Evolutionary conservation across 2,329 filamentous ascomycete genomes (phyloP), one percentile per base, ranked within the genome.

Genomic region (Nemania abortiva): DNA sequence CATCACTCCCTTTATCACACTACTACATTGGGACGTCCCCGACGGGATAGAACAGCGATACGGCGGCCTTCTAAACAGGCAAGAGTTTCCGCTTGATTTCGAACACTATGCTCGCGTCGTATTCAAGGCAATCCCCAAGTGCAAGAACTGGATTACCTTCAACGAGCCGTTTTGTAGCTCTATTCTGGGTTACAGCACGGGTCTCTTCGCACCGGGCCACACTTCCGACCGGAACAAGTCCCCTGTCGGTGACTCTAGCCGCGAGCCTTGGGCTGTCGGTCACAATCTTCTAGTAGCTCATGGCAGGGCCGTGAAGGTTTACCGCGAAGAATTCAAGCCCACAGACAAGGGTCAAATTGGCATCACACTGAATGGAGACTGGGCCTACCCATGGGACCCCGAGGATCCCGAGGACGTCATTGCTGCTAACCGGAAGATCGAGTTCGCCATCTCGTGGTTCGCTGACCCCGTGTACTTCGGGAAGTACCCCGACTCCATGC

Each of bases 21-120:
- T 97, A 18, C 93, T 92, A 81, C 94, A 97, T 82, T 97, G 94
- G 93, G 94, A 97, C 82, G 86, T 96, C 9, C 94, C 94, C 2
- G 89, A 94, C 74, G 90, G 84, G 68, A 85, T 97, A 22, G 88
- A 97, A 76, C 89, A 91, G 84, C 89, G 92, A 68, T 97, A 97
- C 79, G 91, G 92, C 29, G 94, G 94, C 22, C 86, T 94, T 64
- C 82, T 96, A 74, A 93, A 94, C 85, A 91, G 92, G 78, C 85
- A 90, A 52, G 93, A 97, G 82, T 97, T 96, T 80, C 89, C 92
- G 2, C 87, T 90, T 67, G 94, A 97, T 82, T 97, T 90, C 78
- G 90, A 91, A 74, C 84, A 91, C 81, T 97, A 95, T 78, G 91
- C 93, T 10, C 89, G 91, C 70, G 84, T 93, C 55, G 85, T 93